phyloP scores from a whole-genome alignment of 1,284 basidiomycete species.

The Trichosporon asahii region DNA sequence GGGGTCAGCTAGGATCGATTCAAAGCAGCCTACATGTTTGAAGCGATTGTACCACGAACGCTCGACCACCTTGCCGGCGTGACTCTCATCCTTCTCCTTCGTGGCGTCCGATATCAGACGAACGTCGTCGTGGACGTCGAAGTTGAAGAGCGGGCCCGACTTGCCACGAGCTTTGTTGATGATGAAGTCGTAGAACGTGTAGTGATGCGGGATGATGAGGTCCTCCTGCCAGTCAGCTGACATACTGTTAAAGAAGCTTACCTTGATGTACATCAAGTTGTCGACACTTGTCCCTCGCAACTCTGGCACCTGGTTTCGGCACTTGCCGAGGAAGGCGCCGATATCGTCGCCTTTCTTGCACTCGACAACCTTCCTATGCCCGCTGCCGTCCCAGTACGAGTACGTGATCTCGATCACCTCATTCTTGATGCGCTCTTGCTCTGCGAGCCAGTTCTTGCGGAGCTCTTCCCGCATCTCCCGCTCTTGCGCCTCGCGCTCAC shows the following conservation, averaged over 20 bases:
- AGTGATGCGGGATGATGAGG: slow-evolving; percentile 87
- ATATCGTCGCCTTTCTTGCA: slow-evolving; percentile 98
- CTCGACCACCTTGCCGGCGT: slow-evolving; percentile 98
- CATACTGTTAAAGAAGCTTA: slow-evolving; percentile 35
- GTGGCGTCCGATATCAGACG: slow-evolving; percentile 92
- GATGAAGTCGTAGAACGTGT: slow-evolving; percentile 98
- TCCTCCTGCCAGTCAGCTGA: slow-evolving; percentile 65
- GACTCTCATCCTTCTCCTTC: slow-evolving; percentile 95
- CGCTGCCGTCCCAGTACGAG: slow-evolving; percentile 97
- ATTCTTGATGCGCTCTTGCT: slow-evolving; percentile 58
- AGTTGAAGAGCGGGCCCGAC: slow-evolving; percentile 96
- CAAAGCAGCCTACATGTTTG: slow-evolving; percentile 59
- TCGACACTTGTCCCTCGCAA: slow-evolving; percentile 84
- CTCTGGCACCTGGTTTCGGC: slow-evolving; percentile 86
- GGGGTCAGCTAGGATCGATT: background rate
- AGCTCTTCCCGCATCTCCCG: slow-evolving; percentile 81
- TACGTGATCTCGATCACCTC: slow-evolving; percentile 59
- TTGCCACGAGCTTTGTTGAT: slow-evolving; percentile 97
- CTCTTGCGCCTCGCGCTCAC: slow-evolving; percentile 90
- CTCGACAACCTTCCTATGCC: slow-evolving; percentile 89
- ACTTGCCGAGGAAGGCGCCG: slow-evolving; percentile 84
- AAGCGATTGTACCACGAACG: slow-evolving; percentile 92
- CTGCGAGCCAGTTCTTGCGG: slow-evolving; percentile 81
- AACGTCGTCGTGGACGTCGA: slow-evolving; percentile 98
- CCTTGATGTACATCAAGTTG: slow-evolving; percentile 98